A percentile compares a stretch with the other conserved stretches of the same genome.
Conservation (phyloP, 768 basidiomycete species). For the Lentinula edodes region DNA sequence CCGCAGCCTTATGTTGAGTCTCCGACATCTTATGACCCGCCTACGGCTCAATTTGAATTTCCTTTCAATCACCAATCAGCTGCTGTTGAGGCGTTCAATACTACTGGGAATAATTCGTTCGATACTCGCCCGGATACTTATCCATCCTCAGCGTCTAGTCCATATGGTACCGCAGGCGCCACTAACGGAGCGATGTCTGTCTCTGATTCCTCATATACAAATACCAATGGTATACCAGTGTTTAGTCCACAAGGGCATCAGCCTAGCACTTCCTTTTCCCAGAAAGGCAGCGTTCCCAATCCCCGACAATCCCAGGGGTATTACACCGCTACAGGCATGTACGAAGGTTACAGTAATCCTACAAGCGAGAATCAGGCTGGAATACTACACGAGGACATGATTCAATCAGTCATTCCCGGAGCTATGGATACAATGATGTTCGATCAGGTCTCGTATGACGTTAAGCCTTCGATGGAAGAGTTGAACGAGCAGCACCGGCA, state of each 20-base stretch:
- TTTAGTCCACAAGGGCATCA: not conserved
- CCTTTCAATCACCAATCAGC: not conserved
- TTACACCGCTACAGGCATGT: not conserved
- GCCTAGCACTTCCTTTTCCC: not conserved
- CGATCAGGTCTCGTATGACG: slow-evolving; percentile 2
- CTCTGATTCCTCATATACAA: not conserved
- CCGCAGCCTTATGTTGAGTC: slow-evolving; percentile 2
- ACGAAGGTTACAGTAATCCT: not conserved
- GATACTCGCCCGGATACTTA: not conserved
- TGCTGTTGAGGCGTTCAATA: not conserved
- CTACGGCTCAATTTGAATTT: not conserved
- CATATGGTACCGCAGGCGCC: not conserved
- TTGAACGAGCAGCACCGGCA: slow-evolving; percentile 4
- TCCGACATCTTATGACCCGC: slow-evolving; percentile 1
- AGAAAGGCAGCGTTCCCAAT: not conserved
- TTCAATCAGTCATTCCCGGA: not conserved
- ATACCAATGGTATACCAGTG: not conserved
- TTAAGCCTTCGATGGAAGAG: slow-evolving; percentile 5
- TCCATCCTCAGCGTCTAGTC: not conserved
- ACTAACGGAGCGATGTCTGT: not conserved
- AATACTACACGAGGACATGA: not conserved
- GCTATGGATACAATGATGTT: slow-evolving; percentile 1
- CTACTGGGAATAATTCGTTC: not conserved
- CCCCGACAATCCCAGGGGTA: not conserved
- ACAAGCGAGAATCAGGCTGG: not conserved